Conservation (phyloP, 345 rosid genomes). For the Citrus medica region DNA sequence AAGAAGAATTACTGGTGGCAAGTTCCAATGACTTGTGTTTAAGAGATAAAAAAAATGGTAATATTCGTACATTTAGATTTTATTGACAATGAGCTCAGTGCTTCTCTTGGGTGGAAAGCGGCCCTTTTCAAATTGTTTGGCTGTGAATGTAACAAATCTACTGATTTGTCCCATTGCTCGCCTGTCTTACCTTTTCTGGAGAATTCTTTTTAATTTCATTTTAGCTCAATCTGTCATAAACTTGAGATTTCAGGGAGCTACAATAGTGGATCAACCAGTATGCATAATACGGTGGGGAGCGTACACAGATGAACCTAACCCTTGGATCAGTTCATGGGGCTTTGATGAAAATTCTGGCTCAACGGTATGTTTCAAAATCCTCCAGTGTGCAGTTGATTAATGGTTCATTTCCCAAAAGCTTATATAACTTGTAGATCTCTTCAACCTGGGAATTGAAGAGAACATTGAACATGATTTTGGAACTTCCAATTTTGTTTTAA, state of each 20-base stretch:
- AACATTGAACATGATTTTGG: background rate
- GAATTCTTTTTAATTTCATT: background rate
- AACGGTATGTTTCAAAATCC: conserved; percentile 27
- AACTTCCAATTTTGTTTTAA: background rate
- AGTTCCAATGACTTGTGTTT: background rate
- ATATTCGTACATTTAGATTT: background rate
- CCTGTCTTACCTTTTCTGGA: background rate
- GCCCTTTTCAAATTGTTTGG: background rate
- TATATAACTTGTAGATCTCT: background rate
- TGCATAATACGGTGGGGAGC: conserved; percentile 61
- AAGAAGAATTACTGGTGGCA: no score
- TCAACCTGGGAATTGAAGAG: background rate
- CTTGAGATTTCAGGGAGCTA: conserved; percentile 69
- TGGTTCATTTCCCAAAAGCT: background rate
- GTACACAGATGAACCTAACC: conserved; percentile 48
- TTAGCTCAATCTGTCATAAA: conserved; percentile 6
- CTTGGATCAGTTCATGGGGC: conserved; percentile 42
- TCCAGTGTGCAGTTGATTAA: background rate
- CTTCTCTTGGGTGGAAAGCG: background rate
- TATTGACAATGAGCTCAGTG: background rate
- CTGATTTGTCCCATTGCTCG: background rate
- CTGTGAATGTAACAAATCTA: background rate
- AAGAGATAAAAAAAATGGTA: background rate
- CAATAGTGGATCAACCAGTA: conserved; percentile 66
- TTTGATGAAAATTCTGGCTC: conserved; percentile 26